phyloP scores from a whole-genome alignment of 139 green algal species.

The Micractinium sp. region DNA sequence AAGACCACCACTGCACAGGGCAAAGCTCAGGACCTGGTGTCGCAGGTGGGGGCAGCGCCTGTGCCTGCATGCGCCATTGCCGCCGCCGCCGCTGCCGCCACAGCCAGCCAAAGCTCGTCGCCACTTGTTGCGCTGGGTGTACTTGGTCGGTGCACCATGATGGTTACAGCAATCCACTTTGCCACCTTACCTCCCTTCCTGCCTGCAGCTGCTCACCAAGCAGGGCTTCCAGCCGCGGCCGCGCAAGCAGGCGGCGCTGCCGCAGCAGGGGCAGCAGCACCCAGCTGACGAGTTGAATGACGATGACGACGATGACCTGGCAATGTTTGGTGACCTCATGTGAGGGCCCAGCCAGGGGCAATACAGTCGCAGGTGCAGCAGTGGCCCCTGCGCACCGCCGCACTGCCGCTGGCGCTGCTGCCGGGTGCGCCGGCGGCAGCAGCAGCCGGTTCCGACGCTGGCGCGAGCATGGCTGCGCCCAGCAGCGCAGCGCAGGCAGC shows the following conservation, averaged over 20 bases:
- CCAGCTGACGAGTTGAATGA: slow-evolving; percentile 1
- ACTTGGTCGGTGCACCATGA: background rate
- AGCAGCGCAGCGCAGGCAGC: slow-evolving; percentile 16
- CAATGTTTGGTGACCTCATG: slow-evolving; percentile 15
- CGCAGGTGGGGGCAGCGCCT: slow-evolving; percentile 13
- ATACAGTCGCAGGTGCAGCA: background rate
- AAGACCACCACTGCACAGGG: slow-evolving; percentile 22
- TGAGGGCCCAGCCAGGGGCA: background rate
- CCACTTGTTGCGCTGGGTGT: too few species aligned
- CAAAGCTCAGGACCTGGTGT: slow-evolving; percentile 23
- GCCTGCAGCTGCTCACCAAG: slow-evolving; percentile 24
- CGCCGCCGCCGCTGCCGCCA: background rate
- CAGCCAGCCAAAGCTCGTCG: background rate
- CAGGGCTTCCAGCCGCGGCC: slow-evolving; percentile 29
- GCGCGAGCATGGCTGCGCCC: slow-evolving; percentile 2
- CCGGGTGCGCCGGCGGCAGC: background rate
- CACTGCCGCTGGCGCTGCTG: background rate
- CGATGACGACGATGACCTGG: slow-evolving; percentile 6
- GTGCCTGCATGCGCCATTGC: background rate
- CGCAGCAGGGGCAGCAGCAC: slow-evolving; percentile 35
- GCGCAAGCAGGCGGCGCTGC: slow-evolving; percentile 1
- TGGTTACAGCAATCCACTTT: background rate
- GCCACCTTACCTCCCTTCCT: background rate
- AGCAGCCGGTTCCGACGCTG: slow-evolving; percentile 18
- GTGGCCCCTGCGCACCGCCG: background rate